Evolutionary conservation across 2,329 filamentous ascomycete species (phyloP), one percentile per base, ranked within the genome.

Genomic region (Colletotrichum incanum): DNA sequence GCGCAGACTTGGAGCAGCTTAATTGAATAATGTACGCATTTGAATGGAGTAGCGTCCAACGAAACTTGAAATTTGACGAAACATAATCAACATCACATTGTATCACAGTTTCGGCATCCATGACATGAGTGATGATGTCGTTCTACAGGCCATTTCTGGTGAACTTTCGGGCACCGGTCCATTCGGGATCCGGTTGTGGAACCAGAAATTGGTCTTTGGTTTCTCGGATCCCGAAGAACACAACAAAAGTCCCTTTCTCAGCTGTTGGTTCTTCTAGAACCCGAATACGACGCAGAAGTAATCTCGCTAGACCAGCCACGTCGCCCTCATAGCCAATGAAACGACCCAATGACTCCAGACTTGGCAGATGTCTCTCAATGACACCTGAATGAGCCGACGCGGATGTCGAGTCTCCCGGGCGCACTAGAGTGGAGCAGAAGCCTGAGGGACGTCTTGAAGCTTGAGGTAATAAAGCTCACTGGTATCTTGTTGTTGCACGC

Each of bases 301-400:
- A 71, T 71, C 37, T 71, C 67, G 67, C 39, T 71, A 60, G 63
- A 23, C 9, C 34, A 26, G 31, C 20, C 37, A 41, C 4, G 18
- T 20, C 23, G 16, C 11, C 5, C 12, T 18, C 11, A 8, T 20
- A 1, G 23, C 67, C 67, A 71, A 67, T 71, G 28, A 41, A 26
- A 61, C n/a, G 14, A n/a, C 9, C 1, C 2, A 16, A 12, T 18
- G 18, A 18, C 14, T 26, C 39, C 52, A 47, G 26, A 49, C 47
- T 47, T 60, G 63, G 55, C 55, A 39, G 6, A 5, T 2, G 26
- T 55, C 52, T 31, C 39, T 31, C 37, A 34, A 28, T 6, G 54
- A 20, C 18, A 50, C 28, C n/a, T 20, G 11, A 54, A 71, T 71
- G 64, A 50, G 50, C 28, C 41, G 68, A 71, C 39, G n/a, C 69